phyloP scores from a whole-genome alignment of 2,329 filamentous ascomycete genomes.

The Coniochaeta sp. region DNA sequence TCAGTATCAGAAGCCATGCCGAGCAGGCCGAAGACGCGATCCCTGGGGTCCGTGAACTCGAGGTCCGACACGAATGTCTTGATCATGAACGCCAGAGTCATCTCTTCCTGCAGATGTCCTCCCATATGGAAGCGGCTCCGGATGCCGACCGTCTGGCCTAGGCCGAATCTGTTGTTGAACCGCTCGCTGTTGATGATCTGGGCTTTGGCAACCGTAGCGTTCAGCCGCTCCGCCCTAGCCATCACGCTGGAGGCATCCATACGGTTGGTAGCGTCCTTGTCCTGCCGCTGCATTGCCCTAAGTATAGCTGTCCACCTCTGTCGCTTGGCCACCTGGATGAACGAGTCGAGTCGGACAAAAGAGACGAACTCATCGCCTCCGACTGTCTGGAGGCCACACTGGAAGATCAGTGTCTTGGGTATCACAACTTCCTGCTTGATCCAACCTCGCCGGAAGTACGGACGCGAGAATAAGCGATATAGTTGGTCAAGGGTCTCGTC shows the following conservation, averaged over 20 bases:
- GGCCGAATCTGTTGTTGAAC: neutral
- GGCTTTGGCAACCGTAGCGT: neutral
- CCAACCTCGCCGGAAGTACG: neutral
- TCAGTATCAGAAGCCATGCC: neutral
- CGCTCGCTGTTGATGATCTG: neutral
- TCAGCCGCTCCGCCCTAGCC: neutral
- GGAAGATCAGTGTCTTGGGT: neutral
- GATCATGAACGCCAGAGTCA: neutral
- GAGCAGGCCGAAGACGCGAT: neutral
- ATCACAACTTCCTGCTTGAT: neutral
- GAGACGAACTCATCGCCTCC: neutral
- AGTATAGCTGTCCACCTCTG: neutral
- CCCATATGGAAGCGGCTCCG: neutral
- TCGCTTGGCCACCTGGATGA: neutral
- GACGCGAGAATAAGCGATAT: neutral
- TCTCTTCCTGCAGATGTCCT: neutral
- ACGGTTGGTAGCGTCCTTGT: neutral
- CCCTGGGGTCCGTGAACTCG: neutral
- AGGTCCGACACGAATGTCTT: neutral
- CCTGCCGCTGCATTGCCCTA: neutral
- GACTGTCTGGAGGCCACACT: neutral
- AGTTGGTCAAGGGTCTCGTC: neutral
- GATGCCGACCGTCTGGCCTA: neutral
- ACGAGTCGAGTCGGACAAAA: neutral
- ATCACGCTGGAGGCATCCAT: neutral